These are phyloP conservation scores for Candida saitoana DNA, from an alignment of 805 yeast genomes.

Conservation along the genomic window DNA sequence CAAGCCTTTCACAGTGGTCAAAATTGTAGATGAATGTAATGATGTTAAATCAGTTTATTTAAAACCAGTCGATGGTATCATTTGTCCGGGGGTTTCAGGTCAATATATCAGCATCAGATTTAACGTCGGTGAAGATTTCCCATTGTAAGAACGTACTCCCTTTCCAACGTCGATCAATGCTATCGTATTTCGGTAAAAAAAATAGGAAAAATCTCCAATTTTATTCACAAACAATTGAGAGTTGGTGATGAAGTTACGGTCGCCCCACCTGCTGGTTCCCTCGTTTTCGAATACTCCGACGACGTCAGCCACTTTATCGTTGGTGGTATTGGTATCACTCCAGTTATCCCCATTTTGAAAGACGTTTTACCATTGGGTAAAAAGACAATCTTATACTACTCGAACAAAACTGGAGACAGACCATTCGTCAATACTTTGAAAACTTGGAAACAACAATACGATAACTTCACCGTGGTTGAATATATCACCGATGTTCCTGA, in stretches of 20 bases:
- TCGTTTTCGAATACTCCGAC: slow-evolving; percentile 29
- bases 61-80: slow-evolving; percentile 38
- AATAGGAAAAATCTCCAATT: slow-evolving; percentile 51
- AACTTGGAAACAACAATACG: slow-evolving; percentile 12
- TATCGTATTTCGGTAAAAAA: slow-evolving; percentile 58
- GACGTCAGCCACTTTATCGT: slow-evolving; percentile 39
- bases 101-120: slow-evolving; percentile 42
- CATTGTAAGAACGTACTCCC: slow-evolving; percentile 57
- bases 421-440: slow-evolving; percentile 23
- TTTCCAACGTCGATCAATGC: slow-evolving; percentile 41
- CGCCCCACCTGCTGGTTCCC: slow-evolving; percentile 59
- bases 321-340: slow-evolving; percentile 71
- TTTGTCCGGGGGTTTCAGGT: slow-evolving; percentile 26
- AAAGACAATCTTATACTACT: slow-evolving; percentile 30
- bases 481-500: slow-evolving; percentile 14
- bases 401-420: slow-evolving; percentile 21
- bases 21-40: slow-evolving; percentile 39
- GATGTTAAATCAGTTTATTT: slow-evolving; percentile 52
- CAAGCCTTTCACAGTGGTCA: slow-evolving; percentile 45
- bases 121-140: slow-evolving; percentile 32
- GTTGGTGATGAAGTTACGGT: slow-evolving; percentile 48
- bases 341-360: slow-evolving; percentile 52
- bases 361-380: slow-evolving; percentile 27
- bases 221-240: slow-evolving; percentile 43
- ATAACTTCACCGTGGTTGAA: slow-evolving; percentile 18